phyloP scores from a whole-genome alignment of 148 eudicot species.

The Pharnaceum exiguum region DNA sequence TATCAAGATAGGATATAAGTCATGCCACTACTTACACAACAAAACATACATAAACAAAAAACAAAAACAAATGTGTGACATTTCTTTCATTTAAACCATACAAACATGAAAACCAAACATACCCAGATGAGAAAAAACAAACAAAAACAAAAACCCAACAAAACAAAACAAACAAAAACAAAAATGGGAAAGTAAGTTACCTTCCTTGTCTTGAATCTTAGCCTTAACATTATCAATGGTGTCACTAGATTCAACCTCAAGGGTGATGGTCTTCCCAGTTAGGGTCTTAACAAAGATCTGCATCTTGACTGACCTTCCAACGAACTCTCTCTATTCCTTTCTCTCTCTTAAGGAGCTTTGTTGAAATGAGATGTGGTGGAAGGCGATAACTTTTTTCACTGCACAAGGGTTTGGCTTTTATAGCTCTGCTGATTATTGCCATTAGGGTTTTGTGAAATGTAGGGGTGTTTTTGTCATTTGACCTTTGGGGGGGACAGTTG shows the following conservation, averaged over 20 bases:
- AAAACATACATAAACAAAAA: background rate
- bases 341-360: background rate
- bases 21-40: background rate
- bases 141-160: background rate
- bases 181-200: background rate
- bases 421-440: background rate
- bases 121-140: background rate
- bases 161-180: background rate
- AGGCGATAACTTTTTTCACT: conserved; percentile 1
- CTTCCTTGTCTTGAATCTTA: conserved; percentile 39
- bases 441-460: background rate
- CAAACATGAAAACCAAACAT: background rate
- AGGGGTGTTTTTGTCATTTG: background rate
- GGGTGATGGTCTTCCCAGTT: conserved; percentile 28
- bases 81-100: background rate
- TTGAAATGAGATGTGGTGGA: background rate
- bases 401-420: background rate
- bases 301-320: conserved; percentile 19
- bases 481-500: too few relatives aligned
- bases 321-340: background rate
- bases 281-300: conserved; percentile 33
- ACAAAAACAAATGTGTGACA: background rate
- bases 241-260: conserved; percentile 37
- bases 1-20: too few relatives aligned
- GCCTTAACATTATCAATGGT: conserved; percentile 34